Base-by-base conservation (phyloP, 2,329 filamentous ascomycete species). In the Diaporthe caulivora region DNA sequence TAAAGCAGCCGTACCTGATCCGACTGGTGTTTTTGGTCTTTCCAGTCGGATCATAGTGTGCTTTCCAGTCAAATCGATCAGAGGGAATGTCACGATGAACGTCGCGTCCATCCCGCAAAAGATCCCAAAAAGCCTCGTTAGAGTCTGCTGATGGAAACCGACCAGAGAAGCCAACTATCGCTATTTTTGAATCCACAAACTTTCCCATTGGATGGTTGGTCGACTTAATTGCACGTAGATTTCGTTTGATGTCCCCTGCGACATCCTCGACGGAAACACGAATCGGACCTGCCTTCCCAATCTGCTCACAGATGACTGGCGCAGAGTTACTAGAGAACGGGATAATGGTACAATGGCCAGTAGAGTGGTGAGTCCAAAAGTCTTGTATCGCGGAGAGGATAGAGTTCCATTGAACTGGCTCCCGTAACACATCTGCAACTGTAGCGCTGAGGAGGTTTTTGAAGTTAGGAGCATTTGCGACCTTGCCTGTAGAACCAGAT, bases 1-100 rank as follows among this genome's bases (percentile, higher is more conserved):
- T 40, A 21, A 51, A 73, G 26, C 65, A 70, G 4, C 72, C 72
- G 34, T 34, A 51, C 5, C 91, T 92, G 1, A 92, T 94, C 81
- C 93, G 91, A 70, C 90, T 93, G 72, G 93, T 94, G 24, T 73
- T 74, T 13, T 78, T 77, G 9, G 31, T 42, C 18, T 26, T 57
- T 3, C 60, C 64, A 8, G 76, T 75, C 3, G 77, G 71, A 34
- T 80, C 78, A 9, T 75, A 74, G 55, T 80, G 78, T 7, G 77
- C 73, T 11, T 75, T 70, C 8, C 71, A 73, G 58, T 72, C 54
- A 37, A 65, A 72, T 2, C 40, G 54, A 15, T 51, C 53, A 2
- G 51, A 29, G 2, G 71, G 71, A 3, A 69, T 67, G 2, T 47
- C 34, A 34, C 72, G 75, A 74, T 80, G 78, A 1, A 80, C 76